phyloP scores from a whole-genome alignment of 176 grass and related monocot species.

The Avena sativa region DNA sequence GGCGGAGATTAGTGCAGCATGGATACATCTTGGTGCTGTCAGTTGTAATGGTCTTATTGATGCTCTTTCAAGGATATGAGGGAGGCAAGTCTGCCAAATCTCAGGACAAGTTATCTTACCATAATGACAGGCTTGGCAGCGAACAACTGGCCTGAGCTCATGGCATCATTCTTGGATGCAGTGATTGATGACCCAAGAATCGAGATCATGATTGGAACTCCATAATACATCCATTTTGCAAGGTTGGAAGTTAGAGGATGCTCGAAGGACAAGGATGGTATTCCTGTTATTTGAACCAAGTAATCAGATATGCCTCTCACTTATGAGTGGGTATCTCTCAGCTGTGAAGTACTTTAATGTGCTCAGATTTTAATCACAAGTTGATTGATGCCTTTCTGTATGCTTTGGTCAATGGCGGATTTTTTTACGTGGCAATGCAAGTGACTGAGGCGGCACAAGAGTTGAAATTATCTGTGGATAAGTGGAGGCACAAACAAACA shows the following conservation, averaged over 20 bases:
- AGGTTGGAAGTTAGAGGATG: conserved; percentile 87
- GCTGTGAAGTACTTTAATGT: conserved; percentile 89
- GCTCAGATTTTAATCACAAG: conserved; percentile 77
- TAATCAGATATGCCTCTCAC: conserved; percentile 88
- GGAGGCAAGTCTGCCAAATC: conserved; percentile 39
- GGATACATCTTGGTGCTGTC: conserved; percentile 67
- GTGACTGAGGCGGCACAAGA: conserved; percentile 84
- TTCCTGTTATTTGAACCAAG: conserved; percentile 86
- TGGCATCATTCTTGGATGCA: conserved; percentile 38
- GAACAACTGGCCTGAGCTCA: too few relatives aligned
- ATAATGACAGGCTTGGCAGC: conserved; percentile 94
- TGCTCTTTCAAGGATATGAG: conserved; percentile 83
- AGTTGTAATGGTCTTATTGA: conserved; percentile 85
- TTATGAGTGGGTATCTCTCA: conserved; percentile 84
- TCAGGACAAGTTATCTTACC: conserved; percentile 84
- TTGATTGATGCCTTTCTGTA: conserved; percentile 87
- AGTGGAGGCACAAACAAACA: conserved; percentile 92
- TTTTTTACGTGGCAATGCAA: conserved; percentile 93
- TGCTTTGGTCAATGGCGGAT: conserved; percentile 89
- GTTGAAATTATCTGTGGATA: conserved; percentile 93
- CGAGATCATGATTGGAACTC: conserved; percentile 93
- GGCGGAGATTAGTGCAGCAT: conserved; percentile 68
- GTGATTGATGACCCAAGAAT: conserved; percentile 82
- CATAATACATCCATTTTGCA: conserved; percentile 94
- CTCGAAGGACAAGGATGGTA: conserved; percentile 85